Base-by-base conservation (phyloP, 176 grass and related monocot species). In the Oryza rufipogon region DNA sequence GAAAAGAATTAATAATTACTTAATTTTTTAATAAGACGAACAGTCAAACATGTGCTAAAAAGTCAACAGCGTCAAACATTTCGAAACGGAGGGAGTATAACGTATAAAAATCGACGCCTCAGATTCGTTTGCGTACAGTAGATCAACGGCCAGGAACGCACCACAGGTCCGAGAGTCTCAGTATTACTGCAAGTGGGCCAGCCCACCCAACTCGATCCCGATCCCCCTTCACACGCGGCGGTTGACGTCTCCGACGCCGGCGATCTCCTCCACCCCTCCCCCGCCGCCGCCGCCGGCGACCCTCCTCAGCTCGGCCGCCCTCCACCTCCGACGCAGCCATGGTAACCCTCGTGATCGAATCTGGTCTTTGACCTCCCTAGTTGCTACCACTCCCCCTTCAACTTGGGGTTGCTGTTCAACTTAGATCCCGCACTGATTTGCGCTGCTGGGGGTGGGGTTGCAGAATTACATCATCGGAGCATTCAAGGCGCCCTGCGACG, bases 391-490 rank as follows among this genome's bases (percentile, higher is more conserved):
- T n/a, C n/a, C n/a, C n/a, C n/a, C n/a, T n/a, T n/a, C n/a, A n/a
- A n/a, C n/a, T n/a, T n/a, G n/a, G n/a, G n/a, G n/a, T n/a, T n/a
- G n/a, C n/a, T n/a, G n/a, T n/a, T n/a, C n/a, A n/a, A n/a, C n/a
- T n/a, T n/a, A n/a, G n/a, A n/a, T 86, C 87, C 64, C 33, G 3
- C 65, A 12, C 72, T 86, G 83, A 77, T 86, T 82, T 26, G 42
- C 23, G 1, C 73, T 66, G 0, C 78, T 54, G 30, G 25, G 12
- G 23, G 1, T n/a, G 30, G 0, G 30, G 30, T 32, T 23, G 2
- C 76, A 98, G 91, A 95, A 98, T 78, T 98, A 90, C 77, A 92
- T 98, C 65, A 84, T 95, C 45, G 95, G 91, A 61, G 95, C 92
- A 16, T 98, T 98, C 87, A 95, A 98, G 76, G 82, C 84, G 70